These are phyloP conservation scores for Boletus subcaerulescens DNA, from an alignment of 768 basidiomycete species.

Conservation along the genomic window DNA sequence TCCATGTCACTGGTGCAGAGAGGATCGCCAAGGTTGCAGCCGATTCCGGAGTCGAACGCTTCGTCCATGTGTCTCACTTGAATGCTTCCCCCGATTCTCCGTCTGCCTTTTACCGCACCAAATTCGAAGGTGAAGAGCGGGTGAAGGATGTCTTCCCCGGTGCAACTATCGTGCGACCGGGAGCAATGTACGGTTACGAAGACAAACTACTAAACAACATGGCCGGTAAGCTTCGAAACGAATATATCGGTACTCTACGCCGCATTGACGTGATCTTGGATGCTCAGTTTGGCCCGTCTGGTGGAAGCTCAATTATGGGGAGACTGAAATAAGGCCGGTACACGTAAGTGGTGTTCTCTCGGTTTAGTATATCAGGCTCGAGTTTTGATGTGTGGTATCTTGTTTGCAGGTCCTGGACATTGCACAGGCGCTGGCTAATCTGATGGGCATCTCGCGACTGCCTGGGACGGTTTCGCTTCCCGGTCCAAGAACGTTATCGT, in stretches of 20 bases:
- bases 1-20: conserved; percentile 80
- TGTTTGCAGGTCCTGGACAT: conserved; percentile 79
- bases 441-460: conserved; percentile 59
- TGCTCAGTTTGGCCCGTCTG: conserved; percentile 75
- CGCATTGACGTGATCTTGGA: conserved; percentile 8
- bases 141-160: conserved; percentile 80
- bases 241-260: conserved; percentile 4
- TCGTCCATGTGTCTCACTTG: conserved; percentile 94
- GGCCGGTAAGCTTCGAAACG: conserved; percentile 58
- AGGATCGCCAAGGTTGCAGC: conserved; percentile 83
- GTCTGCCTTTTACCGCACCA: conserved; percentile 84
- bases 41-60: conserved; percentile 71
- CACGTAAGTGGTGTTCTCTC: conserved; percentile 58
- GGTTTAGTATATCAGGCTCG: conserved; percentile 16
- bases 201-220: conserved; percentile 93
- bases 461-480: conserved; percentile 77
- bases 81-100: conserved; percentile 79
- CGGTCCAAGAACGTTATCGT: conserved; percentile 83
- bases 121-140: conserved; percentile 84
- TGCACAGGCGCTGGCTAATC: conserved; percentile 84
- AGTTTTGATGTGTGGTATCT: conserved; percentile 12
- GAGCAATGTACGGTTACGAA: conserved; percentile 88
- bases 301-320: conserved; percentile 89
- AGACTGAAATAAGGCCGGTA: conserved; percentile 86
- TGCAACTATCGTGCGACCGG: conserved; percentile 87